Conservation (phyloP, 805 yeast species). For the Zygotorulaspora florentina region DNA sequence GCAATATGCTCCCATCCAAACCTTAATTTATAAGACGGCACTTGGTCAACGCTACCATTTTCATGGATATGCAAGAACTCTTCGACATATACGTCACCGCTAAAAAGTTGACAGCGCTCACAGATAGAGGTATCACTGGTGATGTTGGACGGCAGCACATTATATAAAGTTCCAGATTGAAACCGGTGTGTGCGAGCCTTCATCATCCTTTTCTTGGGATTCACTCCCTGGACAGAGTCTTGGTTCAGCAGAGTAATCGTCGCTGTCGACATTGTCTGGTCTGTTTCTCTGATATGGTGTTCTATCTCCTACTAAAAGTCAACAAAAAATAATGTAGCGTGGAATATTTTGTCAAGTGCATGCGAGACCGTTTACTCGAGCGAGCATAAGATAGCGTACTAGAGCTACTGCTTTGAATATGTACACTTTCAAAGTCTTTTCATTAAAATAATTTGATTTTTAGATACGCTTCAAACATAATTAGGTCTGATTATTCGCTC, state of each 20-base stretch:
- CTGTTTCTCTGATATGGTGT: background rate
- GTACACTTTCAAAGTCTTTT: no score
- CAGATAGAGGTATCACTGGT: constrained; percentile 7
- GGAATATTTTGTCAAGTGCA: no score
- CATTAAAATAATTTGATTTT: no score
- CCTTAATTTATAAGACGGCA: constrained; percentile 19
- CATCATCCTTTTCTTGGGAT: constrained; percentile 5
- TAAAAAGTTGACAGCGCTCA: constrained; percentile 15
- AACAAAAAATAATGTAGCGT: no score
- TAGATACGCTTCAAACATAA: no score
- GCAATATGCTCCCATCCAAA: constrained; percentile 16
- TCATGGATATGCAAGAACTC: constrained; percentile 15
- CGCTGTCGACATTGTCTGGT: constrained; percentile 9
- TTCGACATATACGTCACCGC: constrained; percentile 20
- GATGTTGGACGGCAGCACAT: constrained; percentile 20
- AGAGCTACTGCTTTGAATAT: no score
- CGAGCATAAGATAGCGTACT: no score
- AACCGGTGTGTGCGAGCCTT: constrained; percentile 15
- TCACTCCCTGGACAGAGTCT: constrained; percentile 1
- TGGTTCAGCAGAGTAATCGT: constrained; percentile 8
- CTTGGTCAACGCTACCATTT: constrained; percentile 7
- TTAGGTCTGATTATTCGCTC: no score
- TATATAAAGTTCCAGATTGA: constrained; percentile 15
- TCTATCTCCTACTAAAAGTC: background rate
- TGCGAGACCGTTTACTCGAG: no score